These are phyloP conservation scores for Sindora glabra DNA, from an alignment of 306 rosid species.

Conservation along the genomic window DNA sequence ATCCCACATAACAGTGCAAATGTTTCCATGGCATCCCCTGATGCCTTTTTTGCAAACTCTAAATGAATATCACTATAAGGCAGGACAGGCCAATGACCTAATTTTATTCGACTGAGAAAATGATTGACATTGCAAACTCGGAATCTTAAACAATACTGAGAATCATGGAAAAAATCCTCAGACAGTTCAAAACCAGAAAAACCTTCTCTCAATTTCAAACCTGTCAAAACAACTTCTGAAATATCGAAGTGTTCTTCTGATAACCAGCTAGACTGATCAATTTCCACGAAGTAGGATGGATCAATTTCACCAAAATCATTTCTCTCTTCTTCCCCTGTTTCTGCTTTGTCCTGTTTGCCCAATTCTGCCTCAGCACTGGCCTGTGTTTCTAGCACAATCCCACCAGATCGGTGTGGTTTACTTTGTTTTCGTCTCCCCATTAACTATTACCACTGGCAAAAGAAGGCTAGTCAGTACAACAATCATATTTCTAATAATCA, in stretches of 20 bases:
- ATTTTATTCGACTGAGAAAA: conserved; percentile 51
- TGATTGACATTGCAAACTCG: conserved; percentile 43
- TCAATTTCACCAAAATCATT: conserved; percentile 24
- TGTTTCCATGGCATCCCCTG: conserved; percentile 18
- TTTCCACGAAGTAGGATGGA: conserved; percentile 59
- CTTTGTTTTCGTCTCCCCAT: conserved; percentile 82
- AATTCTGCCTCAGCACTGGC: conserved; percentile 30
- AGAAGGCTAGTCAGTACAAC: neutral
- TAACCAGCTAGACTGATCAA: conserved; percentile 52
- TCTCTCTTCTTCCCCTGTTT: conserved; percentile 27
- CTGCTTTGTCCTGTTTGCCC: conserved; percentile 26
- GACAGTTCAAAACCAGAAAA: conserved; percentile 37
- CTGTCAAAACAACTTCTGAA: conserved; percentile 65
- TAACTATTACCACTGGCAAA: conserved; percentile 22
- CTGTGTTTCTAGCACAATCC: conserved; percentile 29
- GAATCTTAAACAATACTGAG: conserved; percentile 54
- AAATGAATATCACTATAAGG: conserved; percentile 53
- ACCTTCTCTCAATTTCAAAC: conserved; percentile 45
- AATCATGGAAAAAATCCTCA: conserved; percentile 34
- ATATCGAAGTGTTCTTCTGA: conserved; percentile 63
- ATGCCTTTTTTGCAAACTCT: conserved; percentile 46
- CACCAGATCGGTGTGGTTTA: conserved; percentile 62
- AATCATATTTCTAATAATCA: neutral
- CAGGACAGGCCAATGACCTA: conserved; percentile 85
- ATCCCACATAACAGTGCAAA: conserved; percentile 61